Percentiles rank a stretch among this genome's conserved stretches.
Evolutionary conservation across 78 protist genomes (phyloP).

Genomic region (Dictyostelium firmibasis): DNA sequence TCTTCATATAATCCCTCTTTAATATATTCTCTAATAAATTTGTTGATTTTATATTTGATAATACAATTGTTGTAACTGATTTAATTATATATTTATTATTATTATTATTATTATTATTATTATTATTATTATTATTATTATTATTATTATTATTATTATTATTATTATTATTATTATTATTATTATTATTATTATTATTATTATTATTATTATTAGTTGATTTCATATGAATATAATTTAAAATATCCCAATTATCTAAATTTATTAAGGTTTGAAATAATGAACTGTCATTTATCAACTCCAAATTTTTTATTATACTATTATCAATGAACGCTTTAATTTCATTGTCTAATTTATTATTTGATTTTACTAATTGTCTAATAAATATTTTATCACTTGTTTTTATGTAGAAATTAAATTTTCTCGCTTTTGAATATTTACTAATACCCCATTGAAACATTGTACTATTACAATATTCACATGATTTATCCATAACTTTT

Average conservation of each 20-base stretch:
- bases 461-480: neutral
- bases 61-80: neutral
- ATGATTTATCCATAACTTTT: neutral
- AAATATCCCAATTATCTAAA: neutral
- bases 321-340: neutral
- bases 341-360: neutral
- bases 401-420: neutral
- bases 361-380: neutral
- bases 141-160: too few relatives aligned
- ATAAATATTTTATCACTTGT: neutral
- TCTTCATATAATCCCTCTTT: neutral
- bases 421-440: neutral
- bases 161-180: too few relatives aligned
- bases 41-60: neutral
- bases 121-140: too few relatives aligned
- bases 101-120: too few relatives aligned
- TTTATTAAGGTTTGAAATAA: neutral
- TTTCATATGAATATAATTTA: neutral
- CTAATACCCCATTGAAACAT: neutral
- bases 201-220: neutral
- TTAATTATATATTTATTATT: neutral
- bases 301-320: neutral
- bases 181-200: too few relatives aligned
- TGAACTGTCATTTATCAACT: neutral
- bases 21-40: neutral